Evolutionary conservation across 495 filamentous ascomycete species (phyloP), one percentile per base, ranked within the genome.

Genomic region (Neurospora sp.): DNA sequence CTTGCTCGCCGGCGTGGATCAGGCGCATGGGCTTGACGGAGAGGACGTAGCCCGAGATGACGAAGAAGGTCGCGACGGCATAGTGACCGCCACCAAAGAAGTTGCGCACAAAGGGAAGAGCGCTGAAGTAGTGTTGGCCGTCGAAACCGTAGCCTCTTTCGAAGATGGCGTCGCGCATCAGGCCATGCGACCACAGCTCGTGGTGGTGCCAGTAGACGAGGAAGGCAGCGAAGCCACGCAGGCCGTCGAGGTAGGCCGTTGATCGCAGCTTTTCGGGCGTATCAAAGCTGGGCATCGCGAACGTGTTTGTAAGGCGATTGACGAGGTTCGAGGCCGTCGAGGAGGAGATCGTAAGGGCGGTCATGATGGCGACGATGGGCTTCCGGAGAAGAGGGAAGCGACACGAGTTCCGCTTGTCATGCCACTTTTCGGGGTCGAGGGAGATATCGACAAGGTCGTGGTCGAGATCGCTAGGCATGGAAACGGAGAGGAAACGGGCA

Each of bases 11-110:
- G 20, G 83, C 78, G 22, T 86, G 86, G 20, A 88, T 81, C 31
- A 87, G 78, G n/a, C 75, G 72, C 70, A 89, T 69, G 1, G 87
- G 87, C 75, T 85, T 87, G 39, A 77, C 68, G 7, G 85, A 84
- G n/a, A 90, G 79, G 38, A 85, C 87, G 71, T 85, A 85, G 69
- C 84, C 84, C 1, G 84, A 85, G 68, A 86, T 83, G 74, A 86
- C 82, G 77, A 80, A 86, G 76, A 86, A 86, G 27, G 81, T 79
- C 42, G 86, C 83, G n/a, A 89, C 87, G 44, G 87, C 85, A 53
- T 82, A 83, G 75, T 87, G 85, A 0, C 85, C 86, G 16, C 86
- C 87, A 9, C 78, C 76, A 71, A 85, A 78, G 72, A 83, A 78
- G 48, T 74, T 76, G 70, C 83, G 83, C 42, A 85, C 74, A n/a